Evolutionary conservation across 345 rosid genomes (phyloP), one percentile per base, ranked within the genome.

Genomic region (Mangifera indica): DNA sequence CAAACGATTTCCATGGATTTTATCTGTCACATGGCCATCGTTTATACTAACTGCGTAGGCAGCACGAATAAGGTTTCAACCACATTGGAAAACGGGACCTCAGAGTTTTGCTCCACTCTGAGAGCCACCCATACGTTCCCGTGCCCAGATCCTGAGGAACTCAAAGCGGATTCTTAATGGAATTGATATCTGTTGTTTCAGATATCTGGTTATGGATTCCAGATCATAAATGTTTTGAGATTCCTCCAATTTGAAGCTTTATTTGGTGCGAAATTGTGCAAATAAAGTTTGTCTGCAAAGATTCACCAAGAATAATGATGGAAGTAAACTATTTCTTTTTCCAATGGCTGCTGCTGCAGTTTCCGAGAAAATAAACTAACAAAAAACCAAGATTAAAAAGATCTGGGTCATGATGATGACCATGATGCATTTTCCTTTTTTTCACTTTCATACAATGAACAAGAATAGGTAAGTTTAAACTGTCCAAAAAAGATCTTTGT

Each of bases 31-130:
- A 32, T 63, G 42, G 32, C 68, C 18, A 29, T 44, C 24, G 57
- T 45, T 9, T 13, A 63, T 37, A n/a, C 53, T 40, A 24, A 22
- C 5, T 61, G 59, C 69, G 59, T 75, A 9, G 58, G 29, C 66
- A 53, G 40, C 49, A 74, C 76, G 73, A 66, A 66, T 24, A 60
- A 69, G 62, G 58, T 64, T 72, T 72, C 49, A n/a, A 60, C 45
- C 64, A 64, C 53, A 52, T 64, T 20, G 70, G 64, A 72, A 73
- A 18, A 46, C 68, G 69, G 69, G 64, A 46, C 69, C 42, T 49
- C 56, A 22, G 20, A 18, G 40, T 48, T 54, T 67, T 12, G 63
- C n/a, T n/a, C 65, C 68, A 13, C 26, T 14, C 49, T 32, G 52
- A 46, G 56, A 20, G 22, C 59, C 45, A 53, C 21, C 22, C 11